Evolutionary conservation across 1,139 yeast species (phyloP).

Genomic region (Zygosaccharomyces sapae): DNA sequence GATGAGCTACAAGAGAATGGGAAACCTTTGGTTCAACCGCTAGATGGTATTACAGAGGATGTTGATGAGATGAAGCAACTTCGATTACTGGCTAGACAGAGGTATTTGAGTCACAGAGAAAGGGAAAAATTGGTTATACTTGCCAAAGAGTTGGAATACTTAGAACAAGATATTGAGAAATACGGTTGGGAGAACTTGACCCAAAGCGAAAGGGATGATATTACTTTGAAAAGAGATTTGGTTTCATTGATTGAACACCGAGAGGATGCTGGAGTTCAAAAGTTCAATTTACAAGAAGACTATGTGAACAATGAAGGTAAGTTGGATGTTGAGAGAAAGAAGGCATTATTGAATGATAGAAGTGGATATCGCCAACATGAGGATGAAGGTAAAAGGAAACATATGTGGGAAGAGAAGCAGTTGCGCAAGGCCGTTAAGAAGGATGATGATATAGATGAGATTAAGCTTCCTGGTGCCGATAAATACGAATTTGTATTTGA

Average conservation of each 20-base stretch:
- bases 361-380: constrained; percentile 6
- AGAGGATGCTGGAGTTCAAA: constrained; percentile 38
- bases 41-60: constrained; percentile 11
- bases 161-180: constrained; percentile 45
- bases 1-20: constrained; percentile 10
- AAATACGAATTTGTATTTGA: constrained; percentile 83
- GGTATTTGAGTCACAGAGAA: constrained; percentile 47
- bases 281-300: constrained; percentile 56
- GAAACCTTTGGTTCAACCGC: constrained; percentile 9
- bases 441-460: constrained; percentile 40
- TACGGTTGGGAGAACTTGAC: constrained; percentile 51
- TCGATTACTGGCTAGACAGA: constrained; percentile 47
- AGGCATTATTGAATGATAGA: constrained; percentile 23
- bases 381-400: constrained; percentile 17
- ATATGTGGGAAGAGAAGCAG: constrained; percentile 33
- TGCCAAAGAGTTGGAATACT: constrained; percentile 46
- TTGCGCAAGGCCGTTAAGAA: constrained; percentile 31
- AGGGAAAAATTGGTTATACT: constrained; percentile 44
- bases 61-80: constrained; percentile 34
- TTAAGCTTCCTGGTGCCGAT: constrained; percentile 45
- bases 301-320: constrained; percentile 49
- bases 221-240: constrained; percentile 46
- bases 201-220: constrained; percentile 47
- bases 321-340: constrained; percentile 50
- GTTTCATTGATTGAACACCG: constrained; percentile 43